Evolutionary conservation across 345 rosid genomes (phyloP), one percentile per base, ranked within the genome.

Genomic region (Sonneratia caseolaris): DNA sequence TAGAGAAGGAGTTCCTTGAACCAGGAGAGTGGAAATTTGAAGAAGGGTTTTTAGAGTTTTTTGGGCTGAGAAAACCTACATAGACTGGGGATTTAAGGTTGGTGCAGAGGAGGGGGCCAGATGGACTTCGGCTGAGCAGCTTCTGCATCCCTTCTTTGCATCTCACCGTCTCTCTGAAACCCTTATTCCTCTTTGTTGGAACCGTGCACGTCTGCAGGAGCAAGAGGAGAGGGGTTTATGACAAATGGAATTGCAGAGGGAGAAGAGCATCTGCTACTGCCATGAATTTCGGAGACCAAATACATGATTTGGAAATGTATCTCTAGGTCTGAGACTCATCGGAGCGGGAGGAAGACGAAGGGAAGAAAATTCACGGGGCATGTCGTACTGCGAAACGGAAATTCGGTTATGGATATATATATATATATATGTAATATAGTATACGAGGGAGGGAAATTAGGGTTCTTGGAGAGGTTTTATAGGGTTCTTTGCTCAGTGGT

Each of bases 91-190:
- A 80, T 59, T 70, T 86, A 55, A 79, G 71, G 43, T 79, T 11
- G 38, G 81, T 32, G 24, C 79, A 86, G 83, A 88, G 82, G 76
- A 84, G 65, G 68, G 73, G 73, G 66, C 66, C 66, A 47, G 79
- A 65, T 24, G 74, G 68, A 71, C 71, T 69, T 40, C 76, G 13
- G 51, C 51, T 66, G 5, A 77, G 70, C 76, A 77, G 74, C 71
- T 77, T 72, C 80, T 70, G 76, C 80, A 77, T 77, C 66, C 15
- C 79, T 70, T 65, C 76, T 68, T 37, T 37, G 79, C 79, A 77
- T 77, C 61, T 69, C 76, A 73, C 22, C 43, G 38, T 62, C 51
- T 9, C 66, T 68, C 36, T 43, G 15, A 45, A 67, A 21, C 69
- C 37, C 49, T 67, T 3, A 67, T 1, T 15, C 32, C 64, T 22